Conservation (phyloP, 331 rosid species). For the Malus hybrid region DNA sequence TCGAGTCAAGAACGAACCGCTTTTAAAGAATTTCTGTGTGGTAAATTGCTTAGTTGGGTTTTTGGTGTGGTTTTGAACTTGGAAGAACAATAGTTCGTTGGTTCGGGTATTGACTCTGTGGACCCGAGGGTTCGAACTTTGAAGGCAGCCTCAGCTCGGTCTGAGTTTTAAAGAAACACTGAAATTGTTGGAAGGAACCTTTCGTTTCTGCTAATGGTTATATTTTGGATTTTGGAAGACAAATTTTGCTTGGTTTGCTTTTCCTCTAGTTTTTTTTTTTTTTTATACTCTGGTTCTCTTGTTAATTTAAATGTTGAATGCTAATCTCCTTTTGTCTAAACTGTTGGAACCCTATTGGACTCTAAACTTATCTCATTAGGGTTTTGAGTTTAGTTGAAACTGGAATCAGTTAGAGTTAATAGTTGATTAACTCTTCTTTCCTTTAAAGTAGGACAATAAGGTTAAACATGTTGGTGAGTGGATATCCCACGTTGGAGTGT, state of each 20-base stretch:
- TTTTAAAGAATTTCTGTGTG: not conserved
- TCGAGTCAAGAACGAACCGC: constrained; percentile 99
- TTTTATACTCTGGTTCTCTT: no score
- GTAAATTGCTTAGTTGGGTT: not conserved
- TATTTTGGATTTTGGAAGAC: not conserved
- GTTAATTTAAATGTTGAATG: no score
- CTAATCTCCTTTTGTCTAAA: no score
- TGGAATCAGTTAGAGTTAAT: no score
- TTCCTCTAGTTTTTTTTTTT: not conserved
- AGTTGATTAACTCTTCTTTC: no score
- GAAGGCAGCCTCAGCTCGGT: constrained; percentile 1
- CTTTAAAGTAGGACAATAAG: no score
- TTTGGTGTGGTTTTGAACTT: not conserved
- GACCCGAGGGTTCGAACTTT: constrained; percentile 20
- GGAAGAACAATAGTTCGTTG: constrained; percentile 22
- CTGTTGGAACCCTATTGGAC: no score
- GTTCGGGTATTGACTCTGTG: constrained; percentile 98
- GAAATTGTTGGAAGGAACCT: not conserved
- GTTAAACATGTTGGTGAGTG: no score
- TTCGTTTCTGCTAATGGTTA: not conserved
- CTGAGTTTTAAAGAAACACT: not conserved
- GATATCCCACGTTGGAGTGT: no score
- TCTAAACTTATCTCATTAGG: no score
- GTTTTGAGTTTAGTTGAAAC: no score
- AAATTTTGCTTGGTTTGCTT: not conserved